Percentiles rank a stretch among this genome's conserved stretches.
These are phyloP conservation scores for Colletotrichum higginsianum DNA, from an alignment of 2,329 filamentous ascomycete genomes.

Conservation along the genomic window DNA sequence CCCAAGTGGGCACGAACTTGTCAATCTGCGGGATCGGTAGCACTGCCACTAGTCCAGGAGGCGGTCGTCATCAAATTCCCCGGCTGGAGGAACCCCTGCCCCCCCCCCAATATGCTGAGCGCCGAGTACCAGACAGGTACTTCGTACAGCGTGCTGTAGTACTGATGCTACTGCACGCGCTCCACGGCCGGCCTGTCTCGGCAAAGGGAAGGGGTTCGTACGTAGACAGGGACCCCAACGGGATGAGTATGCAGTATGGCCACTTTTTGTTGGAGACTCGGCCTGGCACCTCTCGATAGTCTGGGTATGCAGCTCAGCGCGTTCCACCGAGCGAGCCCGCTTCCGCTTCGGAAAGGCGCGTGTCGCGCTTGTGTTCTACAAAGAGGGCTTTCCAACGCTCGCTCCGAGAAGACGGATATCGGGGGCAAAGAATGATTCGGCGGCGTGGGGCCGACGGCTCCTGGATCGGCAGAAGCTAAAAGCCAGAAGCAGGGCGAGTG, in stretches of 20 bases:
- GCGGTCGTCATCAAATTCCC: constrained; percentile 41
- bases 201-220: no score
- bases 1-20: constrained; percentile 21
- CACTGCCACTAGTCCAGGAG: constrained; percentile 35
- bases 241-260: background rate
- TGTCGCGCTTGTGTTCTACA: constrained; percentile 1
- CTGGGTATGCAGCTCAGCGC: background rate
- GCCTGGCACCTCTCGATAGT: background rate
- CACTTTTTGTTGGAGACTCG: no score
- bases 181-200: no score
- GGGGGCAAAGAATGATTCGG: constrained; percentile 9
- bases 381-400: background rate
- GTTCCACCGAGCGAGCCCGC: constrained; percentile 5
- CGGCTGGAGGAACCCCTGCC: constrained; percentile 19
- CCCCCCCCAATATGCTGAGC: background rate
- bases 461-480: constrained; percentile 28
- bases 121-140: background rate
- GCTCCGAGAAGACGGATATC: background rate
- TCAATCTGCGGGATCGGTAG: constrained; percentile 35
- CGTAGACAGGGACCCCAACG: background rate
- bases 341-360: background rate
- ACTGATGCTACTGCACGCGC: no score
- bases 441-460: constrained; percentile 40
- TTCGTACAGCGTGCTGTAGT: background rate
- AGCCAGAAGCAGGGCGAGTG: constrained; percentile 18